Evolutionary conservation across 2,329 filamentous ascomycete genomes (phyloP), one percentile per base, ranked within the genome.

Genomic region (Sphaerulina musiva): DNA sequence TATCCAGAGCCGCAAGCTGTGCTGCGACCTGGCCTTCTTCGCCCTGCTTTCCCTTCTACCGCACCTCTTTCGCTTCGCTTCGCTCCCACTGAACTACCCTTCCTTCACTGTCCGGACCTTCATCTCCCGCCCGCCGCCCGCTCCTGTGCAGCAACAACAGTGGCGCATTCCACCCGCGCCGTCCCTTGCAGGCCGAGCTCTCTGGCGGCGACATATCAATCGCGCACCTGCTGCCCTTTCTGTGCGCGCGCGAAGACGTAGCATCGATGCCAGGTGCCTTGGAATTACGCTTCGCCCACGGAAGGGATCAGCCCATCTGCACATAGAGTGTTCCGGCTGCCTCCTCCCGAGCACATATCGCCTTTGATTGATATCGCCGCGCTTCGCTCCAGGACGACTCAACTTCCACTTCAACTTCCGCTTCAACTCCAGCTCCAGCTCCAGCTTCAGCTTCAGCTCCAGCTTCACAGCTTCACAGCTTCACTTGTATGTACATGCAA

Each of bases 271-370:
- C 48, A 51, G 43, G 45, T 50, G 48, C 51, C 58, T 46, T 45
- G 54, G 55, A 50, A 59, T 59, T 59, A 54, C 48, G 44, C 57
- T 61, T 60, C 46, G 23, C 31, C 46, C 48, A 48, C 55, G 55
- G 56, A 56, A 64, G 60, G 59, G 61, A 60, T 62, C 49, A 54
- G 45, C 52, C 59, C 53, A 46, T 54, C 57, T 64, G 58, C 61
- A 59, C 60, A 62, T 63, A 63, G 55, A 51, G 56, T 53, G 32
- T 58, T 52, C 53, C 57, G 55, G 54, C 54, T 44, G 47, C 46
- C 43, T 52, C 53, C 57, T 53, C 51, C 45, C 53, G 48, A 55
- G 55, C 56, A 60, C 60, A 65, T 63, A 63, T 55, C 57, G 29
- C 41, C 41, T 29, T 9, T 9, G 36, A 57, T 56, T 58, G 47